Conservation (phyloP, 2,329 filamentous ascomycete genomes). For the Exophiala calicioides region DNA sequence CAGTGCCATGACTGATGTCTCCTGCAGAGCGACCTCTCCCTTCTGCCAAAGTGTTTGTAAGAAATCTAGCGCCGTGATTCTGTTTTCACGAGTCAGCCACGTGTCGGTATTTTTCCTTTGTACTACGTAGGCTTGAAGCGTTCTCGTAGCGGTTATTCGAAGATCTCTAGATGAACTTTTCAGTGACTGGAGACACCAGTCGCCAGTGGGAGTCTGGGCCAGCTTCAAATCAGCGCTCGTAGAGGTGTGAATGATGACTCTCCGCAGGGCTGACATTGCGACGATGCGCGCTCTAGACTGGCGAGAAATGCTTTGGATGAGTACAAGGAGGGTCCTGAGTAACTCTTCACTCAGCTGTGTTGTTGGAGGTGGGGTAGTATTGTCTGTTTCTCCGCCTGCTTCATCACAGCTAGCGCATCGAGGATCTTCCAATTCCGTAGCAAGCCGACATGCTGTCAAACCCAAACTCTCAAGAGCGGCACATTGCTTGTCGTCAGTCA, state of each 20-base stretch:
- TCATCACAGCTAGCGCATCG: constrained; percentile 42
- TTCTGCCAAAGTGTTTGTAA: constrained; percentile 72
- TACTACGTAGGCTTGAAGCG: constrained; percentile 65
- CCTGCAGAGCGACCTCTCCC: constrained; percentile 67
- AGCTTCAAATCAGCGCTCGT: constrained; percentile 65
- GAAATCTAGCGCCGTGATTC: constrained; percentile 68
- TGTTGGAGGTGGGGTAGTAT: not conserved
- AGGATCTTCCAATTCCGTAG: constrained; percentile 7
- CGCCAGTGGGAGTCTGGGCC: constrained; percentile 66
- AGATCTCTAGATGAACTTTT: constrained; percentile 84
- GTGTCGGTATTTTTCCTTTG: constrained; percentile 46
- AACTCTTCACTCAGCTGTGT: constrained; percentile 36
- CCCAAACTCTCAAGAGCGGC: constrained; percentile 58
- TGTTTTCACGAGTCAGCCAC: constrained; percentile 61
- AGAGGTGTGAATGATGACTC: constrained; percentile 67
- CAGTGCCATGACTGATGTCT: constrained; percentile 83
- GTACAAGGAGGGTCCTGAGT: constrained; percentile 46
- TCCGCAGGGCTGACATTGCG: constrained; percentile 70
- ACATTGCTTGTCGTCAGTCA: constrained; percentile 55
- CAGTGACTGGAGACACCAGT: constrained; percentile 79
- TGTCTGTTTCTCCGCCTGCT: constrained; percentile 12
- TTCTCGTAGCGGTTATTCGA: constrained; percentile 74
- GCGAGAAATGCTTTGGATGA: constrained; percentile 44
- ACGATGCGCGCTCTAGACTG: constrained; percentile 65
- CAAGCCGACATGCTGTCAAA: constrained; percentile 55